phyloP scores from a whole-genome alignment of 164 flowering plant genomes.

The Litsea cubeba region DNA sequence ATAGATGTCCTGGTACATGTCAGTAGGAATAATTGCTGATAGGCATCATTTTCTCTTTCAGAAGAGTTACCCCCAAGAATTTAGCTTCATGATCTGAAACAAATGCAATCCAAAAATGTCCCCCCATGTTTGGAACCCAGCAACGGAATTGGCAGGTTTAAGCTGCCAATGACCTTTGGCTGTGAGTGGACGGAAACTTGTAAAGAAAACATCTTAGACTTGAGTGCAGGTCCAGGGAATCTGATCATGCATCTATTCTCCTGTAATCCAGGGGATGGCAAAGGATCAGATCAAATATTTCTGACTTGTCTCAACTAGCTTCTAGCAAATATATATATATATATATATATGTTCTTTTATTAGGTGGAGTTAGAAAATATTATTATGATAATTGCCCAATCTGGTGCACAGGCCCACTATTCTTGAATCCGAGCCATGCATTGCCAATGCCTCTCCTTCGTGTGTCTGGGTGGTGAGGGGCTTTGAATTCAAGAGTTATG shows the following conservation, averaged over 20 bases:
- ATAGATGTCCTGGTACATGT: not conserved
- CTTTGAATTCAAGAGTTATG: not conserved
- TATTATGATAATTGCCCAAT: too few relatives aligned
- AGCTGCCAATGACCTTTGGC: constrained; percentile 25
- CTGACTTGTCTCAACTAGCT: not conserved
- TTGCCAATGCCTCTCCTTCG: not conserved
- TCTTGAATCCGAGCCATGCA: too few relatives aligned
- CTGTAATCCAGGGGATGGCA: constrained; percentile 34
- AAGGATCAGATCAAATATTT: not conserved
- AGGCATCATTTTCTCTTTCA: constrained; percentile 9
- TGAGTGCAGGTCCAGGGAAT: constrained; percentile 33
- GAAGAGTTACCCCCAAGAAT: constrained; percentile 30
- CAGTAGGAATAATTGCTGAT: not conserved
- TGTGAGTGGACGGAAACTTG: constrained; percentile 27
- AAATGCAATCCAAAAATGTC: constrained; percentile 27
- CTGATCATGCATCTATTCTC: constrained; percentile 56
- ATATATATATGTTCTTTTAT: not conserved
- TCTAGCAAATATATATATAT: not conserved
- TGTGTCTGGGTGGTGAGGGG: not conserved
- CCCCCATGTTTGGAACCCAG: constrained; percentile 22
- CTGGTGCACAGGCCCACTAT: too few relatives aligned
- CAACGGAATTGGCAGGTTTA: constrained; percentile 23
- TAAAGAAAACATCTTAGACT: constrained; percentile 33
- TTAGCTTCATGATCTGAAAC: constrained; percentile 39
- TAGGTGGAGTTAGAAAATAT: too few relatives aligned